A percentile compares a stretch with the other conserved stretches of the same genome.
These are phyloP conservation scores for Scenedesmus sp. DNA, from an alignment of 163 green algal genomes.

Conservation along the genomic window DNA sequence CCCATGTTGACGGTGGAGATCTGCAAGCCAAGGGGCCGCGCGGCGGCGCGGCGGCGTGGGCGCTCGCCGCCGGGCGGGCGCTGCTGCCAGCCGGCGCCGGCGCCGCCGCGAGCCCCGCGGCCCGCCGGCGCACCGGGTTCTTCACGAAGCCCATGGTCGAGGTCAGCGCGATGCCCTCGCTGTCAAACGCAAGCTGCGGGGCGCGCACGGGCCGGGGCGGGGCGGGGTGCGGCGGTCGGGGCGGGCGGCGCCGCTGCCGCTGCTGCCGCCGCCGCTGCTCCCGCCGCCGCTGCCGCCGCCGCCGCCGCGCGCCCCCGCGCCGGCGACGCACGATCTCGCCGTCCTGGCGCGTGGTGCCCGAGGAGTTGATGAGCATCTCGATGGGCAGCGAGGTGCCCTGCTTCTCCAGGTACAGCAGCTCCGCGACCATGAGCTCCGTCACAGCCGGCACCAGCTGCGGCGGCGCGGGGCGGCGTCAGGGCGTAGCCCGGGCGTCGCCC, in stretches of 20 bases:
- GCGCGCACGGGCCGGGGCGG: background rate
- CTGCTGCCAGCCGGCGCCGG: background rate
- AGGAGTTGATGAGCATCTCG: constrained; percentile 99
- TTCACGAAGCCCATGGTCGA: constrained; percentile 97
- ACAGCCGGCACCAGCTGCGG: constrained; percentile 95
- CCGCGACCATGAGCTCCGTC: constrained; percentile 98
- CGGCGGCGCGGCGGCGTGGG: no score
- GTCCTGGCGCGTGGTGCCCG: constrained; percentile 94
- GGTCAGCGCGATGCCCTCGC: constrained; percentile 95
- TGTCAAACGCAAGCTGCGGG: constrained; percentile 93
- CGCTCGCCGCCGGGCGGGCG: background rate
- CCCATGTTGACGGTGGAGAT: constrained; percentile 76
- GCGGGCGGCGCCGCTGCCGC: no score
- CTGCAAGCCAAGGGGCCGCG: no score
- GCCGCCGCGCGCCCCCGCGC: no score
- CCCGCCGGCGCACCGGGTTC: constrained; percentile 80
- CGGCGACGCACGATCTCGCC: constrained; percentile 95
- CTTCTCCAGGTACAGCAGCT: constrained; percentile 98
- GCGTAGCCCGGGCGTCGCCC: background rate
- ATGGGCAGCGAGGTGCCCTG: constrained; percentile 90
- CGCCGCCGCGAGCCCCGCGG: background rate
- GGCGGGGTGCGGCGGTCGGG: background rate
- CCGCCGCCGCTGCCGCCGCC: background rate
- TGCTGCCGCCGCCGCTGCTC: background rate
- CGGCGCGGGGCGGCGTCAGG: background rate